A percentile compares a stretch with the other conserved stretches of the same genome.
These are phyloP conservation scores for Colletotrichum chlorophyti DNA, from an alignment of 2,329 filamentous ascomycete genomes.

Conservation along the genomic window DNA sequence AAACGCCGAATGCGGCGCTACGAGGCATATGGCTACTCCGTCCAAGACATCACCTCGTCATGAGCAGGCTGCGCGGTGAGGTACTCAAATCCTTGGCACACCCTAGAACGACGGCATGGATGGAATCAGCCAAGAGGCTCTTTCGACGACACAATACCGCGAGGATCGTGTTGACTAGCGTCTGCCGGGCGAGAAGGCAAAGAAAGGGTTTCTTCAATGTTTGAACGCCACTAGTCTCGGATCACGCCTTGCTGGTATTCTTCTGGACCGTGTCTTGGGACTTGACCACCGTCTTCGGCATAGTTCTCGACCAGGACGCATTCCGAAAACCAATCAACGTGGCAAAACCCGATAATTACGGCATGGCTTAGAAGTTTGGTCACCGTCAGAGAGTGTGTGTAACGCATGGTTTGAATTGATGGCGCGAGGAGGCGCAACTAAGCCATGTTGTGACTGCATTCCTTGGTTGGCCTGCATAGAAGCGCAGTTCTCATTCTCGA, in stretches of 20 bases:
- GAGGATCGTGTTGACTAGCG: neutral
- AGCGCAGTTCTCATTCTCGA: conserved; percentile 2
- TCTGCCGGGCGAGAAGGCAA: neutral
- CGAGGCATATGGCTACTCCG: neutral
- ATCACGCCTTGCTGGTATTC: neutral
- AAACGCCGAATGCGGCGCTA: conserved; percentile 17
- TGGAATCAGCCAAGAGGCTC: neutral
- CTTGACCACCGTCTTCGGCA: conserved; percentile 4
- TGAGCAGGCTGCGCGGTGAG: neutral
- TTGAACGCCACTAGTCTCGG: neutral
- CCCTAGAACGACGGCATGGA: neutral
- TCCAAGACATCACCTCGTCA: conserved; percentile 17
- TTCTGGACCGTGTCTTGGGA: conserved; percentile 16
- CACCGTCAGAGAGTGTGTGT: neutral
- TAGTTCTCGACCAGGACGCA: neutral
- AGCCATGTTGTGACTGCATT: conserved; percentile 7
- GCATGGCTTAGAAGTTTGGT: conserved; percentile 14
- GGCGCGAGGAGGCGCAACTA: conserved; percentile 12
- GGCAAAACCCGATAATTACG: conserved; percentile 6
- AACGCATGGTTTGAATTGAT: neutral
- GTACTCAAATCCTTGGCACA: neutral
- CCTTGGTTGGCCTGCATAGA: conserved; percentile 21
- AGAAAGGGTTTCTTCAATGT: conserved; percentile 4
- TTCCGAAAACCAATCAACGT: conserved; percentile 12
- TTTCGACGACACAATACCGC: neutral